Base-by-base conservation (phyloP, 768 basidiomycete genomes). In the Suillus variegatus region DNA sequence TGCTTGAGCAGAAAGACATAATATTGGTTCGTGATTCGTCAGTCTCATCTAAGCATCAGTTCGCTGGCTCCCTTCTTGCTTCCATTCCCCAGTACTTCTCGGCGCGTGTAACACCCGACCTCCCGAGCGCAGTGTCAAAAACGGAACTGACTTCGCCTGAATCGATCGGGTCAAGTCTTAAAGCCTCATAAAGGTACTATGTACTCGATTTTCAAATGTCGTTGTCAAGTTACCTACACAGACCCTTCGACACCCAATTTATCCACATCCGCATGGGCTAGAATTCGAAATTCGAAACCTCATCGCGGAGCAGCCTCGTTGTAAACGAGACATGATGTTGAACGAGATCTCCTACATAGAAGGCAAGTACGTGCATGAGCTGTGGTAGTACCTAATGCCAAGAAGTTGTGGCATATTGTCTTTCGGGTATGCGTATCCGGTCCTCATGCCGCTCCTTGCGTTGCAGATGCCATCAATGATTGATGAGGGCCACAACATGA, bases 1-100 rank as follows among this genome's bases (percentile, higher is more conserved):
- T 32, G 28, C 38, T 22, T 35, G 69, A 22, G 4, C 64, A 86
- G 71, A 74, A 75, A 22, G 71, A 64, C 43, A 73, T 32, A 6
- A 32, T 32, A 32, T 32, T 32, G 32, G 7, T 32, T 32, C 32
- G 32, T 32, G 32, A 32, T 32, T 44, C 18, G 43, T 20, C 18
- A 18, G 7, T 20, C 20, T 20, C 20, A 44, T 20, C 20, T 9
- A 44, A 44, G 8, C 44, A 44, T 44, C 20, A 44, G 20, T 20
- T 44, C 20, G 8, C 44, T 20, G 20, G 20, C n/a, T 44, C 20
- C 44, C 44, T 44, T 44, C 44, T 44, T 9, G 4, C 20, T 46
- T 46, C 44, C 44, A 20, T n/a, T n/a, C 9, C 3, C 44, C 20
- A 20, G 20, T n/a, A 20, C 44, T 46, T 43, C 43, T 43, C 20